These are phyloP conservation scores for Cercospora berteroae DNA, from an alignment of 2,329 filamentous ascomycete species.

Conservation along the genomic window DNA sequence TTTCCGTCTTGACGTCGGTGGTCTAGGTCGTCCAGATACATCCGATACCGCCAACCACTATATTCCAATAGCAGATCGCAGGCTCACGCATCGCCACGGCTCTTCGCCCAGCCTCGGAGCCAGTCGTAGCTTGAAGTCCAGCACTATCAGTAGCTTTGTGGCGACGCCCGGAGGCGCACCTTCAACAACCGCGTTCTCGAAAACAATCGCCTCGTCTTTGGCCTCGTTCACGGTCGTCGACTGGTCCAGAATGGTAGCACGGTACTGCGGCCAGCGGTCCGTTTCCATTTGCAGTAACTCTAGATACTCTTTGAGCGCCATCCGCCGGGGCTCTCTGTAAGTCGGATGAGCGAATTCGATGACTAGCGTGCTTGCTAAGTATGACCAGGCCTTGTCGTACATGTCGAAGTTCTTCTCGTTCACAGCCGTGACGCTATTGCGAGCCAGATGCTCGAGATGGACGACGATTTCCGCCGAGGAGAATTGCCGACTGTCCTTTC, in stretches of 20 bases:
- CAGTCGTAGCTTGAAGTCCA: conserved; percentile 10
- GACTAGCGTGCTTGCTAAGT: neutral
- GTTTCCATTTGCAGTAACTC: neutral
- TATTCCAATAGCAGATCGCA: conserved; percentile 2
- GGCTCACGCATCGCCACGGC: neutral
- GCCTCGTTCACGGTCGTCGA: neutral
- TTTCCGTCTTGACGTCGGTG: neutral
- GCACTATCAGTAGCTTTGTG: conserved; percentile 5
- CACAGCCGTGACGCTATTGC: neutral
- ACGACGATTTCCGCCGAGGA: neutral
- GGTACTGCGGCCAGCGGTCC: neutral
- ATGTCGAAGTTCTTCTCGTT: conserved; percentile 1
- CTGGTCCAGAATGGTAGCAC: conserved; percentile 1
- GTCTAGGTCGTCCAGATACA: neutral
- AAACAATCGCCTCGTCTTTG: conserved; percentile 9
- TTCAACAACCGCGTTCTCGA: conserved; percentile 10
- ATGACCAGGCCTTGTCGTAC: neutral
- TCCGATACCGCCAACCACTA: neutral
- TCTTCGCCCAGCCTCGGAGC: conserved; percentile 4
- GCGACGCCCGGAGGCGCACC: conserved; percentile 7
- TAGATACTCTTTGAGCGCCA: neutral
- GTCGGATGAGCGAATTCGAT: conserved; percentile 1
- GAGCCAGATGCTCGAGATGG: conserved; percentile 5
- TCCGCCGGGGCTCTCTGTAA: neutral
- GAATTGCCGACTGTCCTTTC: neutral